phyloP scores from a whole-genome alignment of 768 basidiomycete genomes.

The Coprinopsis strossmayeri region DNA sequence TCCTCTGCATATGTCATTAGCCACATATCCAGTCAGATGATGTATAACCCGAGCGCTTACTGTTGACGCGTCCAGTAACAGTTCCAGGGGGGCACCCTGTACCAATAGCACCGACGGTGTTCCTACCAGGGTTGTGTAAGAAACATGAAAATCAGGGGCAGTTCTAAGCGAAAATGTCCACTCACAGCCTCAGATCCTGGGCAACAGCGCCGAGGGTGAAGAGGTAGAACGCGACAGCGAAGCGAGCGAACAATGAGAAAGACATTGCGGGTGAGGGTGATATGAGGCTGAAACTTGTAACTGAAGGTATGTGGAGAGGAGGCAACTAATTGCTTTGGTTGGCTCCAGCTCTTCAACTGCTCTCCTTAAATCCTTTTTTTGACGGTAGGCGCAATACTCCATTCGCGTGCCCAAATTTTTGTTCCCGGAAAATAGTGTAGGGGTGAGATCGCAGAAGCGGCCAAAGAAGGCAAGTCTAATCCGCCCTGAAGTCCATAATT shows the following conservation, averaged over 20 bases:
- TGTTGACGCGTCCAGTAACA: conserved; percentile 9
- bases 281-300: too few species aligned
- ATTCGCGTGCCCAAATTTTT: conserved; percentile 1
- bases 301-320: too few species aligned
- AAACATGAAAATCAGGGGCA: conserved; percentile 10
- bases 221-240: not conserved
- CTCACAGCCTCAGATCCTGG: conserved; percentile 1
- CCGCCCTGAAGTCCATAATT: not conserved
- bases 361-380: not conserved
- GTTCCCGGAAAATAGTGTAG: conserved; percentile 8
- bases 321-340: not conserved
- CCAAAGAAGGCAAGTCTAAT: not conserved
- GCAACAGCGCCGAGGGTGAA: conserved; percentile 2
- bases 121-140: too few species aligned
- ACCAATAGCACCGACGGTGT: conserved; percentile 11
- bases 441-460: not conserved
- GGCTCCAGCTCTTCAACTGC: not conserved
- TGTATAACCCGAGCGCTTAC: conserved; percentile 2
- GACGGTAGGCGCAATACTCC: not conserved
- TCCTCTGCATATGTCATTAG: conserved; percentile 1
- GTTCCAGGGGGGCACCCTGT: conserved; percentile 16
- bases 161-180: not conserved
- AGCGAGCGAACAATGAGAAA: conserved; percentile 1
- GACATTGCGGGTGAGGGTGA: conserved; percentile 7
- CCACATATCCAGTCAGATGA: not conserved